Evolutionary conservation across 108 stramenopile genomes (phyloP).

Genomic region (Nitzschia palea): DNA sequence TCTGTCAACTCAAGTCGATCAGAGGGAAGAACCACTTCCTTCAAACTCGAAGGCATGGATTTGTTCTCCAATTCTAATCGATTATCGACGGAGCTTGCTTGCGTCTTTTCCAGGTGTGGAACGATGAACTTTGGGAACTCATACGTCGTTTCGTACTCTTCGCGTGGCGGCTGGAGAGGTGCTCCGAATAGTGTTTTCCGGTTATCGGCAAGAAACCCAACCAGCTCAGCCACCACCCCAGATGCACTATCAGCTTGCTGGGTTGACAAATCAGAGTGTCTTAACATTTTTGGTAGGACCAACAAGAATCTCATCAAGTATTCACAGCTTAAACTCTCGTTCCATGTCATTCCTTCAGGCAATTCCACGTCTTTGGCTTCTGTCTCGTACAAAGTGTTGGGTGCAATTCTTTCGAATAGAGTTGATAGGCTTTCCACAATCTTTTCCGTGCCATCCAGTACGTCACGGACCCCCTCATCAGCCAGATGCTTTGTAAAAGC

Average conservation of each 20-base stretch:
- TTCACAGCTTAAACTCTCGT: constrained; percentile 19
- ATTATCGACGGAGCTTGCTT: too few relatives aligned
- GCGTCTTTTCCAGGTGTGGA: constrained; percentile 2
- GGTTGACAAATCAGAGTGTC: constrained; percentile 18
- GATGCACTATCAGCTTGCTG: constrained; percentile 28
- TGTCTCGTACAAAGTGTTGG: background rate
- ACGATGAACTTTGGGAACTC: constrained; percentile 6
- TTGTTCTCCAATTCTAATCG: background rate
- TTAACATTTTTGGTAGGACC: constrained; percentile 36
- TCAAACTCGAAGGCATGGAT: background rate
- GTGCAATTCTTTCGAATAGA: constrained; percentile 5
- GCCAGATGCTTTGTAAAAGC: background rate
- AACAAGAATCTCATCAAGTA: constrained; percentile 40
- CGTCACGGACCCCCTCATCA: background rate
- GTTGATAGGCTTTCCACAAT: constrained; percentile 8
- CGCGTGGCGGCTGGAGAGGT: constrained; percentile 21
- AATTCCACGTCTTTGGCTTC: background rate
- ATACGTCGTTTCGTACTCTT: constrained; percentile 35
- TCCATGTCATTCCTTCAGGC: constrained; percentile 15
- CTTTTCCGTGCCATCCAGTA: background rate
- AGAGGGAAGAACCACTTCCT: constrained; percentile 13
- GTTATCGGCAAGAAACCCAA: constrained; percentile 25
- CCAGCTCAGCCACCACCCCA: constrained; percentile 26
- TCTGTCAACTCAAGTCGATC: constrained; percentile 41
- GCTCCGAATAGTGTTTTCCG: constrained; percentile 16